Conservation (phyloP, 2,329 filamentous ascomycete genomes). For the Exophiala aquamarina region DNA sequence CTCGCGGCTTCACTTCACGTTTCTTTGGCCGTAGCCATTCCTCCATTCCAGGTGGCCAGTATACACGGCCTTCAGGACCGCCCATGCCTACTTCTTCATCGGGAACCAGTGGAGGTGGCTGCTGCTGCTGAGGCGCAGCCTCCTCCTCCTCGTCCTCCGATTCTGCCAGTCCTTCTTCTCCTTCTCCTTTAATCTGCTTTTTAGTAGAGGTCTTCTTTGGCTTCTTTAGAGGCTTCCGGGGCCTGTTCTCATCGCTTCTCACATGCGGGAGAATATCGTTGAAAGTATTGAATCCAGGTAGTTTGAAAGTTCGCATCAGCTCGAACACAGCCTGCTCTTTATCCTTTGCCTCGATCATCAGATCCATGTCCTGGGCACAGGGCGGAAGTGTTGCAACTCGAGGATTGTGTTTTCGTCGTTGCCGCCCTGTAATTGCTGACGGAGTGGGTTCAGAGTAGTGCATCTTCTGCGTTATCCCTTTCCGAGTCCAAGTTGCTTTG, state of each 20-base stretch:
- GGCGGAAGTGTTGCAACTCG: conserved; percentile 79
- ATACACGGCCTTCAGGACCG: conserved; percentile 75
- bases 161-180: conserved; percentile 27
- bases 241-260: conserved; percentile 71
- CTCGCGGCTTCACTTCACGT: conserved; percentile 57
- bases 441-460: conserved; percentile 85
- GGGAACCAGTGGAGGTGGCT: conserved; percentile 49
- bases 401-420: conserved; percentile 81
- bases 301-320: conserved; percentile 81
- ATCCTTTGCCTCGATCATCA: conserved; percentile 99
- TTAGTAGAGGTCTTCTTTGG: conserved; percentile 36
- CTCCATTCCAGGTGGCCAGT: conserved; percentile 88
- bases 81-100: conserved; percentile 82
- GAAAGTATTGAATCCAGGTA: conserved; percentile 75
- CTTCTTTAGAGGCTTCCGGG: conserved; percentile 49
- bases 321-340: conserved; percentile 97
- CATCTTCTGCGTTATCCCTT: conserved; percentile 90
- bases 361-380: conserved; percentile 78
- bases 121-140: conserved; percentile 45
- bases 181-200: conserved; percentile 41
- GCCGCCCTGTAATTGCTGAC: conserved; percentile 72
- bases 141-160: conserved; percentile 38
- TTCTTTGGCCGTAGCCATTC: conserved; percentile 86
- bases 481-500: conserved; percentile 76
- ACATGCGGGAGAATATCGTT: conserved; percentile 76